These are phyloP conservation scores for Kodamaea sp. DNA, from an alignment of 1,139 yeast genomes.

Conservation along the genomic window DNA sequence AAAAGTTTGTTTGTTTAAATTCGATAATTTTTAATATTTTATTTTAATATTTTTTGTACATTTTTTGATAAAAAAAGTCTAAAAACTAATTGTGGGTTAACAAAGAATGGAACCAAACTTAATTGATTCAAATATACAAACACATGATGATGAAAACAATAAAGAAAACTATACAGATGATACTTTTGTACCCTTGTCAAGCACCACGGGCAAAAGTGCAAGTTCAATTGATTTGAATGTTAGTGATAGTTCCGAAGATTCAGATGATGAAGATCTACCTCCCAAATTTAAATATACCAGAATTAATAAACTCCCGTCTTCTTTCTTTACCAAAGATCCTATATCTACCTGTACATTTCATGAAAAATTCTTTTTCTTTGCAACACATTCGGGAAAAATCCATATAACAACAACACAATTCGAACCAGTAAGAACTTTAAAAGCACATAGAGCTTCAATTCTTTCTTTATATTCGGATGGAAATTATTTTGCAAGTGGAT, in stretches of 20 bases:
- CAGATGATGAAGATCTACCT: constrained; percentile 54
- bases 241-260: constrained; percentile 12
- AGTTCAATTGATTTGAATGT: not conserved
- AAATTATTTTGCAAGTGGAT: constrained; percentile 72
- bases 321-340: constrained; percentile 70
- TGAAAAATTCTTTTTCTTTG: constrained; percentile 66
- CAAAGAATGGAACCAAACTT: too few species aligned
- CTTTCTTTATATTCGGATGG: constrained; percentile 73
- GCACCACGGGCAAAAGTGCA: not conserved
- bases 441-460: constrained; percentile 85
- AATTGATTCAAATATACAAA: too few species aligned
- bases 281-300: constrained; percentile 76
- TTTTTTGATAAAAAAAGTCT: too few species aligned
- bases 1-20: too few species aligned
- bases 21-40: constrained; percentile 1
- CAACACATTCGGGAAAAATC: constrained; percentile 83
- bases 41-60: too few species aligned
- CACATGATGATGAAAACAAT: too few species aligned
- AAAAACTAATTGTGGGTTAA: too few species aligned
- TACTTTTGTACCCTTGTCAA: not conserved
- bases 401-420: constrained; percentile 63
- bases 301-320: constrained; percentile 57
- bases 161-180: too few species aligned
- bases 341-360: constrained; percentile 65
- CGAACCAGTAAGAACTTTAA: constrained; percentile 60